Base-by-base conservation (phyloP, 2,329 filamentous ascomycete species). In the Colletotrichum nymphaeae region DNA sequence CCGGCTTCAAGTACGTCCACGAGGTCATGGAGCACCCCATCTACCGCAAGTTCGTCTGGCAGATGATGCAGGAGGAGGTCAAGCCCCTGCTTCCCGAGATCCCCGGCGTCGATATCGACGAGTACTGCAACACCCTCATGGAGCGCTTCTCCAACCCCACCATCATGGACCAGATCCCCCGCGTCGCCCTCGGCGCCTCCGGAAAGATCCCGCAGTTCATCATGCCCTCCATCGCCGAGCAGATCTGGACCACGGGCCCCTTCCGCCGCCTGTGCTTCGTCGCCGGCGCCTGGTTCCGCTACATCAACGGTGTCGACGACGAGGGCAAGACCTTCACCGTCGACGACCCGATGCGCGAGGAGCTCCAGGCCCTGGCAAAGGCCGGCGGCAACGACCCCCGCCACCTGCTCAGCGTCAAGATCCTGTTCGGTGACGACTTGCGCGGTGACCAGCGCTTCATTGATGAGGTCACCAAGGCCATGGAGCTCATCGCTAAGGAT, bases 131-230 rank as follows among this genome's bases (percentile, higher is more conserved):
- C 73, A 88, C 86, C 0, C 84, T 89, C 57, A 84, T 89, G 73
- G 86, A 87, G 79, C 87, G 87, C 49, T 89, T 89, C 82, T 85
- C 86, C 77, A 89, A 89, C 85, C 86, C 87, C 0, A 88, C 87
- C 67, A 88, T 89, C 77, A 88, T 85, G 86, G 87, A 89, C 73
- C 86, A 88, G 80, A 82, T 89, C 68, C 84, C 86, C 52, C 87
- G 87, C 49, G 81, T 89, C 73, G 86, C 85, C 72, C 84, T 89
- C 26, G 86, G 86, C 78, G 87, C 83, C 26, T 88, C 86, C 6
- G 87, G 87, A 81, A 89, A 89, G 84, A 84, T 89, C 52, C 87
- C 87, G 0, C 86, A 86, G 80, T 86, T 86, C 81, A 84, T 86
- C 82, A 86, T 86, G 84, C 84, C 84, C 11, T 85, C 84, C 35